Conservation (phyloP, 2,329 filamentous ascomycete genomes). For the Alternaria consortialis region DNA sequence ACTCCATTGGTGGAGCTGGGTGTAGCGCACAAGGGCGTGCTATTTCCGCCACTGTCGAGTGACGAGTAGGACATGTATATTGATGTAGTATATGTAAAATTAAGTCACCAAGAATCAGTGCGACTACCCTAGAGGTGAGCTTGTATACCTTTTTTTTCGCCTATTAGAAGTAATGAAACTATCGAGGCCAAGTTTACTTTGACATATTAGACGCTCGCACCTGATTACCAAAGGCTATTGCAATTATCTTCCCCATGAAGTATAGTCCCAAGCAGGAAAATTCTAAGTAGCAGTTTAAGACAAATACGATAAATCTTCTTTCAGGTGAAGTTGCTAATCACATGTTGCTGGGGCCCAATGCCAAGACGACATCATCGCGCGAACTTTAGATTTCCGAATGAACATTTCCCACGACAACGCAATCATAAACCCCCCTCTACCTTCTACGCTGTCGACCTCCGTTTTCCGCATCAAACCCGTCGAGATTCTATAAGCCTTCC, state of each 20-base stretch:
- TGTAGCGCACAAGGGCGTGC: constrained; percentile 54
- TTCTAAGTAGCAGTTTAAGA: not conserved
- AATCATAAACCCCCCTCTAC: constrained; percentile 3
- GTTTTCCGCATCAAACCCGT: not conserved
- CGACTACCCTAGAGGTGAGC: not conserved
- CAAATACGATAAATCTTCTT: not conserved
- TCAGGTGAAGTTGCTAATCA: not conserved
- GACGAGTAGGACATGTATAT: constrained; percentile 24
- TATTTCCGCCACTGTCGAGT: constrained; percentile 60
- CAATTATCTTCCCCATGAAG: too few relatives aligned
- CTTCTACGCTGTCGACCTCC: not conserved
- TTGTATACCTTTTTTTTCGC: not conserved
- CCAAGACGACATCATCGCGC: constrained; percentile 37
- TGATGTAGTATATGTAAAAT: constrained; percentile 6
- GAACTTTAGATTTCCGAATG: constrained; percentile 23
- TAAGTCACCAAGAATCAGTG: not conserved
- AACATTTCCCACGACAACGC: constrained; percentile 8
- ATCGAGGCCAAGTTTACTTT: not conserved
- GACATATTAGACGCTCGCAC: not conserved
- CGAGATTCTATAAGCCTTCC: not conserved
- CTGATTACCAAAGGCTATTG: not conserved
- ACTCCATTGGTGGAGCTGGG: constrained; percentile 53
- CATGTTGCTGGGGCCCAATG: constrained; percentile 5
- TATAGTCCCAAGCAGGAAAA: not conserved
- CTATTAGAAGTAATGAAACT: not conserved